phyloP scores from a whole-genome alignment of 805 yeast species.

The Sugiyamaella smithiae region DNA sequence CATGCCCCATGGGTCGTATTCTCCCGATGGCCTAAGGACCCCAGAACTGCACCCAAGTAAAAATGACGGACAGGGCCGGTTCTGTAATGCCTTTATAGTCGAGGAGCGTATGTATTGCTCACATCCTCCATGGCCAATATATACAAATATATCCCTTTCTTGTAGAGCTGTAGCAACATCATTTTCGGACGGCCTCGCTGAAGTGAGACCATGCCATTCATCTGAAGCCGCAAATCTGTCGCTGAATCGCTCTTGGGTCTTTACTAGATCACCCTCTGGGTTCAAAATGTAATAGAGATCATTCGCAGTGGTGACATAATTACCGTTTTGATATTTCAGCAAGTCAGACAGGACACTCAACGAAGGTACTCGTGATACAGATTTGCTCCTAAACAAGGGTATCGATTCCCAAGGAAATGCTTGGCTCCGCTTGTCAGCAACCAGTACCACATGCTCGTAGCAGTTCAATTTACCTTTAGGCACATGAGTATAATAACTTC shows the following conservation, averaged over 20 bases:
- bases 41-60: conserved; percentile 94
- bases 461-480: conserved; percentile 7
- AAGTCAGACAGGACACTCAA: conserved; percentile 42
- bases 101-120: conserved; percentile 68
- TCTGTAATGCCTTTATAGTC: conserved; percentile 45
- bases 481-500: conserved; percentile 28
- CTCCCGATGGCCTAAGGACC: conserved; percentile 51
- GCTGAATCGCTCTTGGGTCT: conserved; percentile 61
- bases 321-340: conserved; percentile 18
- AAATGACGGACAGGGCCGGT: conserved; percentile 39
- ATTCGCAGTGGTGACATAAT: conserved; percentile 23
- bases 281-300: conserved; percentile 67
- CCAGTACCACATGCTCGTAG: conserved; percentile 58
- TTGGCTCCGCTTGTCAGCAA: conserved; percentile 66
- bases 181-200: conserved; percentile 56
- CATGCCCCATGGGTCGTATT: conserved; percentile 72
- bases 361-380: conserved; percentile 79
- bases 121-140: conserved; percentile 97
- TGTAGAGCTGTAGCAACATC: conserved; percentile 46
- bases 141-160: conserved; percentile 55
- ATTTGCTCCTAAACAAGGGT: conserved; percentile 47
- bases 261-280: conserved; percentile 72
- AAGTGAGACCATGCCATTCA: conserved; percentile 53
- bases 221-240: conserved; percentile 38
- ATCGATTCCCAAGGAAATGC: conserved; percentile 89